Conservation (phyloP, 176 grass and related monocot species). For the Phoenix dactylifera region DNA sequence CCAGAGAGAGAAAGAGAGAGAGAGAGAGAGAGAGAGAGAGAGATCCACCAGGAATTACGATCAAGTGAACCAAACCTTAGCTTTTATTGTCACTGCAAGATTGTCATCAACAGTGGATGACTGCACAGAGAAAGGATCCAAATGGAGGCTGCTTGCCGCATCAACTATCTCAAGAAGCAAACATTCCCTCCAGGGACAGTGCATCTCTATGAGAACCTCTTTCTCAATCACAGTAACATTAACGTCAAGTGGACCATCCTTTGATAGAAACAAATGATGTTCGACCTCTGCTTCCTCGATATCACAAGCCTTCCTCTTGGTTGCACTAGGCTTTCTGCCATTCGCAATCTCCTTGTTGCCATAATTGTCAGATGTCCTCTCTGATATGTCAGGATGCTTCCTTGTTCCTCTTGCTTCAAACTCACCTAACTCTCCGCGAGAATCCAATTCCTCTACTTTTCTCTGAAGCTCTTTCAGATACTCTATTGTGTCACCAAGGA, state of each 20-base stretch:
- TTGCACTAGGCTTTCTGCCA: conserved; percentile 26
- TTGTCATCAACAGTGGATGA: background rate
- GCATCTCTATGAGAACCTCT: background rate
- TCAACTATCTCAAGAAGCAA: background rate
- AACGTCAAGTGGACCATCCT: conserved; percentile 12
- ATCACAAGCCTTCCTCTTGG: conserved; percentile 23
- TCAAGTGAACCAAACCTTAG: background rate
- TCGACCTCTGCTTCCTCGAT: conserved; percentile 14
- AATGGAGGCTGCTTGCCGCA: background rate
- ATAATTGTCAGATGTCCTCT: conserved; percentile 40
- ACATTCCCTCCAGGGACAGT: background rate
- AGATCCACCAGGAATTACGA: background rate
- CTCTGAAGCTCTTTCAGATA: conserved; percentile 65
- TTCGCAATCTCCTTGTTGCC: conserved; percentile 13
- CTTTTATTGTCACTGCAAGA: background rate
- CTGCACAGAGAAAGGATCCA: conserved; percentile 1
- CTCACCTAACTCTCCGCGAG: conserved; percentile 9
- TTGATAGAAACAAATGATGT: conserved; percentile 28
- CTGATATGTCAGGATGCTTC: conserved; percentile 12
- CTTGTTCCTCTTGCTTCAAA: conserved; percentile 16
- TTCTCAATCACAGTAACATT: background rate
- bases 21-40: background rate
- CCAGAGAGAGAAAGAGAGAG: background rate
- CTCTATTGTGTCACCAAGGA: conserved; percentile 64
- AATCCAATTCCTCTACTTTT: conserved; percentile 54